Evolutionary conservation across 1,139 yeast genomes (phyloP).

Genomic region (Nakaseomyces sp.): DNA sequence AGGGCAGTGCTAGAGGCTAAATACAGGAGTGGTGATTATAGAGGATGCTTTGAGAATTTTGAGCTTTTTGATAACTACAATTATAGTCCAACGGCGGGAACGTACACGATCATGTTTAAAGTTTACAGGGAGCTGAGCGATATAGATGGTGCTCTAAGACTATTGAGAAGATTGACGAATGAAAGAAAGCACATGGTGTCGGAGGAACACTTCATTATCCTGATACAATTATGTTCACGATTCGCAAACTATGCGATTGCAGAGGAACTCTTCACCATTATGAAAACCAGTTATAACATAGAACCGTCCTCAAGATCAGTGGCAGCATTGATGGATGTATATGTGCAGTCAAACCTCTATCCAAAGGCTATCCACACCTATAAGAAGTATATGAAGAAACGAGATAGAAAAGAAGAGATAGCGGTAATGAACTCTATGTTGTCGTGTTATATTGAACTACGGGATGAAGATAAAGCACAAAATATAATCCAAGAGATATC

Average conservation of each 20-base stretch:
- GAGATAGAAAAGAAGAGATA: slow-evolving; percentile 10
- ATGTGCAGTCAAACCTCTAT: slow-evolving; percentile 18
- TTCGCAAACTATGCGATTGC: slow-evolving; percentile 32
- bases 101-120: slow-evolving; percentile 38
- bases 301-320: slow-evolving; percentile 22
- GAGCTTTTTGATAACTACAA: slow-evolving; percentile 35
- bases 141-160: slow-evolving; percentile 35
- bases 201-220: slow-evolving; percentile 27
- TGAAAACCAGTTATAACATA: slow-evolving; percentile 26
- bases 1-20: slow-evolving; percentile 43
- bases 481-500: slow-evolving; percentile 14
- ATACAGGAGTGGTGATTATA: slow-evolving; percentile 39
- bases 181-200: slow-evolving; percentile 13
- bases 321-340: slow-evolving; percentile 26
- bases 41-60: slow-evolving; percentile 39
- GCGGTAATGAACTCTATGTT: slow-evolving; percentile 22
- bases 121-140: slow-evolving; percentile 36
- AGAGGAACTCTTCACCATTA: slow-evolving; percentile 28
- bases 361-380: slow-evolving; percentile 19
- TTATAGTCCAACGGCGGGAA: slow-evolving; percentile 32
- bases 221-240: slow-evolving; percentile 29
- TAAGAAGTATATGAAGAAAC: slow-evolving; percentile 12
- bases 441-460: slow-evolving; percentile 16
- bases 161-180: slow-evolving; percentile 34
- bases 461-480: slow-evolving; percentile 15